These are phyloP conservation scores for Acanthamoeba sp. DNA, from an alignment of 208 protist species.

Conservation along the genomic window DNA sequence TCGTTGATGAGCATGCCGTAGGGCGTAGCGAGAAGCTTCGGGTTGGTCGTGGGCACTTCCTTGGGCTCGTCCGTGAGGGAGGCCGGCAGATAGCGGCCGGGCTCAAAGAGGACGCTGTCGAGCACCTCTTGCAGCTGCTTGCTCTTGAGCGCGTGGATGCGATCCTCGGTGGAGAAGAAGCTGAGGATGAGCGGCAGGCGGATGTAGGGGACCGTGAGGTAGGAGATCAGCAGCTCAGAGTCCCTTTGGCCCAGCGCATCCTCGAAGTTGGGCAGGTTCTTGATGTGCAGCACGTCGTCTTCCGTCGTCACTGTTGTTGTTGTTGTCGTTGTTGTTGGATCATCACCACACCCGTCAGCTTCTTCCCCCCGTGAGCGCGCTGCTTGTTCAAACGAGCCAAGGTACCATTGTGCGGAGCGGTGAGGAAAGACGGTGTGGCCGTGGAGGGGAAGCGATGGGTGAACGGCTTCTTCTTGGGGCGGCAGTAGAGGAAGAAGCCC, in stretches of 20 bases:
- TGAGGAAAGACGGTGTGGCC: constrained; percentile 67
- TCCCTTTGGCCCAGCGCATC: constrained; percentile 90
- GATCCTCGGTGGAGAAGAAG: constrained; percentile 93
- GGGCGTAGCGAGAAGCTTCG: constrained; percentile 90
- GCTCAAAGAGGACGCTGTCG: constrained; percentile 94
- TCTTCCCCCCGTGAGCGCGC: too few relatives aligned
- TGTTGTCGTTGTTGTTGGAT: too few relatives aligned
- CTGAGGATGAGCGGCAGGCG: constrained; percentile 92
- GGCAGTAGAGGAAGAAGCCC: constrained; percentile 52
- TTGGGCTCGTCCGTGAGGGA: constrained; percentile 72
- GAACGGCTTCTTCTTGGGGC: constrained; percentile 71
- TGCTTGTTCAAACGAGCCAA: background rate
- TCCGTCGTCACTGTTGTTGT: constrained; percentile 88
- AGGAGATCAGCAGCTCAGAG: constrained; percentile 92
- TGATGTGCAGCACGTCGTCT: constrained; percentile 93
- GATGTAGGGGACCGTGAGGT: constrained; percentile 92
- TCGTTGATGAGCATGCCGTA: constrained; percentile 93
- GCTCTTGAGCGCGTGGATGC: constrained; percentile 87
- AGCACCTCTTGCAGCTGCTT: constrained; percentile 89
- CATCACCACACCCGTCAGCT: too few relatives aligned
- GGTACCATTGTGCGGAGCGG: constrained; percentile 19
- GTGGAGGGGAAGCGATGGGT: constrained; percentile 66
- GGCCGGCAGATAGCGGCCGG: constrained; percentile 88
- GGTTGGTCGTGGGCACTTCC: constrained; percentile 89
- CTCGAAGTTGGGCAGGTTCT: constrained; percentile 90